Evolutionary conservation across 352 stramenopile species (phyloP).

Genomic region (Phytophthora litchii): DNA sequence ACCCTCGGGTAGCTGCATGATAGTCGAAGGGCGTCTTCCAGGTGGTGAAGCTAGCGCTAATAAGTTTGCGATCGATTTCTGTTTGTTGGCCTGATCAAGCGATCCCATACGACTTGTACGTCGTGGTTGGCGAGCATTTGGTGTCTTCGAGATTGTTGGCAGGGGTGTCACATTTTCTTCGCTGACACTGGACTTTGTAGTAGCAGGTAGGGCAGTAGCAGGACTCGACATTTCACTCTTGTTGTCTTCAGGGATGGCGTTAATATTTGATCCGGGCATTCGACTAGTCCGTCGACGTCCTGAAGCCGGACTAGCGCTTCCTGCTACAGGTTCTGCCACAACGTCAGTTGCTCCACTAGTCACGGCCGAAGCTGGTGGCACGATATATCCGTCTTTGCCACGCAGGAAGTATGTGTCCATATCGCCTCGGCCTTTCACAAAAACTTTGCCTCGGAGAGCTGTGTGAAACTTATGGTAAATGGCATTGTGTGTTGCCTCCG

Average conservation of each 20-base stretch:
- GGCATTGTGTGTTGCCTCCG: conserved; percentile 64
- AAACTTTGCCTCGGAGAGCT: conserved; percentile 72
- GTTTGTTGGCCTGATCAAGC: conserved; percentile 14
- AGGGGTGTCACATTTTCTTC: background rate
- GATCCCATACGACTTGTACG: conserved; percentile 18
- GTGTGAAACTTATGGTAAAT: conserved; percentile 78
- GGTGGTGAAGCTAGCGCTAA: conserved; percentile 11
- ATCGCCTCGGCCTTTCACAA: conserved; percentile 81
- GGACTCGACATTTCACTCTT: conserved; percentile 1
- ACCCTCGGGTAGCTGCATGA: conserved; percentile 29
- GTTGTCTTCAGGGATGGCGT: conserved; percentile 32
- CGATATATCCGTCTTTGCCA: conserved; percentile 61
- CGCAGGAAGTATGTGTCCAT: conserved; percentile 88
- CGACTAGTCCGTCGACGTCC: conserved; percentile 31
- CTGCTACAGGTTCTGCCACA: background rate
- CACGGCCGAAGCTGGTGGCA: conserved; percentile 45
- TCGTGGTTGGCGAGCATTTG: conserved; percentile 30
- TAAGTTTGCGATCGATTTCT: conserved; percentile 25
- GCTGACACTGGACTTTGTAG: background rate
- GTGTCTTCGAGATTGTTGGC: conserved; percentile 14
- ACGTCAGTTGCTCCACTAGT: conserved; percentile 10
- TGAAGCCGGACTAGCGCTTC: conserved; percentile 11
- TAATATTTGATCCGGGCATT: conserved; percentile 19
- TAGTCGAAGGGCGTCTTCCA: conserved; percentile 13
- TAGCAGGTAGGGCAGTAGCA: background rate